Evolutionary conservation across 129 eudicot genomes (phyloP).

Genomic region (Logfia minima): DNA sequence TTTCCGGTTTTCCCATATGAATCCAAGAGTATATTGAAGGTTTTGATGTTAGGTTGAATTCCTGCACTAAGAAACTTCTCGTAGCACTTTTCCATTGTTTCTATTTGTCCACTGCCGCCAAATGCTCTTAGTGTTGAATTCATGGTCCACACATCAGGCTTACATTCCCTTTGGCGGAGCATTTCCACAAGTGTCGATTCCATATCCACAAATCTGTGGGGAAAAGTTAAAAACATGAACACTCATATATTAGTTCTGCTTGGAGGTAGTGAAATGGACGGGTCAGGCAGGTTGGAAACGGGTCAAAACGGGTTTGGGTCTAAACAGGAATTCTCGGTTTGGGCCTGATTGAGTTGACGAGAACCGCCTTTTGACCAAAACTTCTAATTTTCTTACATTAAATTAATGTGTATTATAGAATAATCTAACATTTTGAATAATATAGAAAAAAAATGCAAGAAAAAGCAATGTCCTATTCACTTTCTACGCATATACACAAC

Average conservation of each 20-base stretch:
- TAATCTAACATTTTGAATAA: not conserved
- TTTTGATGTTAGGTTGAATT: conserved; percentile 75
- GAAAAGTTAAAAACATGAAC: conserved; percentile 6
- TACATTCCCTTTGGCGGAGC: conserved; percentile 67
- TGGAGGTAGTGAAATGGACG: not conserved
- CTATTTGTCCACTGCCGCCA: conserved; percentile 96
- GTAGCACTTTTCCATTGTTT: conserved; percentile 93
- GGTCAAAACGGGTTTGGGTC: not conserved
- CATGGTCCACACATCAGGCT: conserved; percentile 98
- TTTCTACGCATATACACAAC: not conserved
- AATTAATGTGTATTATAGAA: too few species aligned
- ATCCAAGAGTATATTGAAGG: conserved; percentile 85
- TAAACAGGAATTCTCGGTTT: not conserved
- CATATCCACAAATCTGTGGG: conserved; percentile 68
- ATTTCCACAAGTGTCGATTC: conserved; percentile 81
- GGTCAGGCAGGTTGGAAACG: not conserved
- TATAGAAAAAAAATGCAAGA: not conserved
- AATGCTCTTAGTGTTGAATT: conserved; percentile 90
- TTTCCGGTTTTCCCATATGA: conserved; percentile 84
- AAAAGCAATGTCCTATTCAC: not conserved
- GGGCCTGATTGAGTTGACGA: not conserved
- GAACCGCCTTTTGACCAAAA: not conserved
- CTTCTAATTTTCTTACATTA: too few species aligned
- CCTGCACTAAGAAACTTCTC: conserved; percentile 85
- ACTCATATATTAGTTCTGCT: conserved; percentile 11